phyloP scores from a whole-genome alignment of 805 yeast genomes.

The Wickerhamomyces bisporus region DNA sequence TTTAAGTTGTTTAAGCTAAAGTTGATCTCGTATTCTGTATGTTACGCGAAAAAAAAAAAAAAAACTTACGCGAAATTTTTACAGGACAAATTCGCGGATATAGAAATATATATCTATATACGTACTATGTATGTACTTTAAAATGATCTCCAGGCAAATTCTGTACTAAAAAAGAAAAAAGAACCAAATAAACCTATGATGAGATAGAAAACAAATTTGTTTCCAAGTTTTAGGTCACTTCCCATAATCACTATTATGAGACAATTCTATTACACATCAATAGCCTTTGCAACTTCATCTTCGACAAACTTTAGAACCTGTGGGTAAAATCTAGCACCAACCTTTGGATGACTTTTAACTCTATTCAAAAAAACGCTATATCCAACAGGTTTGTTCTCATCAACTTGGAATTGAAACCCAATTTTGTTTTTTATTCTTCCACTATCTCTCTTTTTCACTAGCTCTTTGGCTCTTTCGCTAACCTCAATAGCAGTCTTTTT shows the following conservation, averaged over 20 bases:
- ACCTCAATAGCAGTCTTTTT: slow-evolving; percentile 16
- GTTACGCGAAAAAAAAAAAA: too few species aligned
- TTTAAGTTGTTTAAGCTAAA: too few species aligned
- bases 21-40: too few species aligned
- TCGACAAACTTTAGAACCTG: slow-evolving; percentile 31
- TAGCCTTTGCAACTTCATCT: slow-evolving; percentile 4
- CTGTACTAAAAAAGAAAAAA: too few species aligned
- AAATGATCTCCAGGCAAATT: too few species aligned
- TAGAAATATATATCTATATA: too few species aligned
- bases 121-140: neutral
- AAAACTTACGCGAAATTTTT: too few species aligned
- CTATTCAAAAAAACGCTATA: slow-evolving; percentile 41
- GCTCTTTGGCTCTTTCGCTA: slow-evolving; percentile 10
- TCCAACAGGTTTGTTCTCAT: slow-evolving; percentile 37
- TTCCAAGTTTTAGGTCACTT: too few species aligned
- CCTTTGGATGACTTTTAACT: slow-evolving; percentile 45
- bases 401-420: slow-evolving; percentile 24
- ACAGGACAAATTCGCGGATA: too few species aligned
- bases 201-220: too few species aligned
- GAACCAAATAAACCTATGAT: too few species aligned
- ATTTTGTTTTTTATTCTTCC: slow-evolving; percentile 17
- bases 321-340: slow-evolving; percentile 42
- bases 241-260: neutral
- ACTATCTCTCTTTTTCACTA: slow-evolving; percentile 15
- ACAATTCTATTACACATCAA: neutral